Conservation (phyloP, 441 rosid species). For the Aleurites moluccanus region DNA sequence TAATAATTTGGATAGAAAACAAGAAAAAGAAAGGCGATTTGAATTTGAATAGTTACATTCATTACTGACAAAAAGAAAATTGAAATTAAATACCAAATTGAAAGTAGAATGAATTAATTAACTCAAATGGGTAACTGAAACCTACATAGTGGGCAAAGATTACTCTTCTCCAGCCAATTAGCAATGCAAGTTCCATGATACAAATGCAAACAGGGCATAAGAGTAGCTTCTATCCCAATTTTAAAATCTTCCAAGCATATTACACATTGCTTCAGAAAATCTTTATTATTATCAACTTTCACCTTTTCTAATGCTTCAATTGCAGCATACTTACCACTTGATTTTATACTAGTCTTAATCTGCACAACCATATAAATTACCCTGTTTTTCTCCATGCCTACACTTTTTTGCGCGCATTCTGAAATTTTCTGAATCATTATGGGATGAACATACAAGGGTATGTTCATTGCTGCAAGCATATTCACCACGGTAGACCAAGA, state of each 20-base stretch:
- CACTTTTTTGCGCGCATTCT: constrained; percentile 10
- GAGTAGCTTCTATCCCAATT: constrained; percentile 15
- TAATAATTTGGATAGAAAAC: too few relatives aligned
- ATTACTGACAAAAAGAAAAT: too few relatives aligned
- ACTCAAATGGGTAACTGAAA: neutral
- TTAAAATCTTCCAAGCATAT: constrained; percentile 34
- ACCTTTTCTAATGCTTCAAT: constrained; percentile 12
- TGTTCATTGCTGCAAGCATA: constrained; percentile 7
- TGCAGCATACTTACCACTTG: neutral
- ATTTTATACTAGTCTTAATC: neutral
- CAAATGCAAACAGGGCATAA: constrained; percentile 24
- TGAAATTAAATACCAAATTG: too few relatives aligned
- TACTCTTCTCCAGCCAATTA: constrained; percentile 22
- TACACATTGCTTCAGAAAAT: constrained; percentile 15
- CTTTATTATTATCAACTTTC: neutral
- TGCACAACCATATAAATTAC: constrained; percentile 7
- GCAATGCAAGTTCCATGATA: constrained; percentile 29
- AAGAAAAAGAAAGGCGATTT: too few relatives aligned
- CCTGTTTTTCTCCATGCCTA: neutral
- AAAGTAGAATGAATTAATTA: neutral
- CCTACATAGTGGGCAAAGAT: constrained; percentile 29
- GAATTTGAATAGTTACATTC: too few relatives aligned
- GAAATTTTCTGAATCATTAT: neutral
- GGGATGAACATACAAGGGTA: constrained; percentile 12
- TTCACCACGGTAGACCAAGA: constrained; percentile 4